Conservation (phyloP, 2,329 filamentous ascomycete species). For the Colletotrichum paranaense region DNA sequence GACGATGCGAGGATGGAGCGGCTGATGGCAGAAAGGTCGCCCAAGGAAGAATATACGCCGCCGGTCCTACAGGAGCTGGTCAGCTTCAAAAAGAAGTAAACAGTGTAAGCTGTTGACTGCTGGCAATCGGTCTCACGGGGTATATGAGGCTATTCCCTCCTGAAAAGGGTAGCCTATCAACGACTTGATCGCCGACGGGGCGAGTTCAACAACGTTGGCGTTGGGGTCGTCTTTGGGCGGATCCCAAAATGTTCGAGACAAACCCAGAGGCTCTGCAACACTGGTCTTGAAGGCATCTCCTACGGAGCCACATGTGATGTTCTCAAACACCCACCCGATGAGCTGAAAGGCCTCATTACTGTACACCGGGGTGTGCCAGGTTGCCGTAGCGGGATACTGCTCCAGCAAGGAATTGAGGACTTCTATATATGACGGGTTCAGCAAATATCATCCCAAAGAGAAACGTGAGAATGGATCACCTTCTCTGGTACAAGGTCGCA, state of each 20-base stretch:
- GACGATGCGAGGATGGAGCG: constrained; percentile 38
- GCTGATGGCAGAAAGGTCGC: constrained; percentile 33
- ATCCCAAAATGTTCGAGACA: constrained; percentile 10
- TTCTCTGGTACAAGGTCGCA: neutral
- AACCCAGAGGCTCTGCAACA: constrained; percentile 22
- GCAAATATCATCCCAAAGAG: neutral
- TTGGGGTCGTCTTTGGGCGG: constrained; percentile 14
- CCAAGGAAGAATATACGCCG: constrained; percentile 23
- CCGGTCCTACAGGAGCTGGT: constrained; percentile 23
- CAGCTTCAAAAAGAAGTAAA: neutral
- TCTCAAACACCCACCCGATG: constrained; percentile 17
- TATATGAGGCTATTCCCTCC: constrained; percentile 2
- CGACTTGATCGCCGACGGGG: neutral
- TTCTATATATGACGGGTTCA: neutral
- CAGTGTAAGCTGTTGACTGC: neutral
- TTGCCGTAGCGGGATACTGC: neutral
- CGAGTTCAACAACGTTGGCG: constrained; percentile 2
- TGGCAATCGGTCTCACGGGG: constrained; percentile 1
- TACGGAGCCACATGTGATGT: constrained; percentile 17
- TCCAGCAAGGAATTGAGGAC: neutral
- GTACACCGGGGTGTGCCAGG: constrained; percentile 20
- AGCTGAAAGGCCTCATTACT: constrained; percentile 23
- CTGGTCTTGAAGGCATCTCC: constrained; percentile 10
- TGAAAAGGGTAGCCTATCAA: neutral
- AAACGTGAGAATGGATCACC: neutral